Conservation (phyloP, 1,284 basidiomycete species). For the Chondrostereum purpureum region DNA sequence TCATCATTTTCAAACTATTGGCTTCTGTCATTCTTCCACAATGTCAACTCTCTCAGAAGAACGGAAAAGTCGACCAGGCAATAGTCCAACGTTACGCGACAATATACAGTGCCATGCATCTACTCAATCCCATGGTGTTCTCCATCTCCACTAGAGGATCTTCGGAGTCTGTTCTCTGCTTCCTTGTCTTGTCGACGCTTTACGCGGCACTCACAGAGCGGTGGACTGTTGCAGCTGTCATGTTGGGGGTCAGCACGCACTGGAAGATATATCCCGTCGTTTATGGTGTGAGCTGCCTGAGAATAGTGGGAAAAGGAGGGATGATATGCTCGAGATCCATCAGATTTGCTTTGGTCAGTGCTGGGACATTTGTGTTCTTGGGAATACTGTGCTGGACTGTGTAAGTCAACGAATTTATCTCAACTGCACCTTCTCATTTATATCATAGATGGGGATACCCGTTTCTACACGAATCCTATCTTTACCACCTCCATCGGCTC, state of each 20-base stretch:
- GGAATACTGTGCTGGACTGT: constrained; percentile 68
- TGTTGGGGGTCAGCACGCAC: constrained; percentile 78
- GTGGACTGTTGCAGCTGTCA: constrained; percentile 60
- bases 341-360: constrained; percentile 65
- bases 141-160: constrained; percentile 96
- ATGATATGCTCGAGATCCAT: constrained; percentile 54
- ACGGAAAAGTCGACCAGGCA: neutral
- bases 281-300: constrained; percentile 76
- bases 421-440: constrained; percentile 5
- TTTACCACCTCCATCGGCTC: constrained; percentile 86
- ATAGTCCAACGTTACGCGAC: constrained; percentile 29
- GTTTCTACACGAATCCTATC: constrained; percentile 87
- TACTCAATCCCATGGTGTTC: constrained; percentile 91
- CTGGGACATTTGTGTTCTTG: constrained; percentile 62
- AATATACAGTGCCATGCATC: constrained; percentile 57
- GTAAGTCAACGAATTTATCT: constrained; percentile 41
- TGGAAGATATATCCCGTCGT: constrained; percentile 97
- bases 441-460: constrained; percentile 82
- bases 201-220: constrained; percentile 44
- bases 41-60: neutral
- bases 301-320: constrained; percentile 42
- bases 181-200: constrained; percentile 76
- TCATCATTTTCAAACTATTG: constrained; percentile 70
- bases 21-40: constrained; percentile 40
- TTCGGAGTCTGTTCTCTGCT: constrained; percentile 83